These are phyloP conservation scores for Auriscalpium orientale DNA, from an alignment of 768 basidiomycete genomes.

Conservation along the genomic window DNA sequence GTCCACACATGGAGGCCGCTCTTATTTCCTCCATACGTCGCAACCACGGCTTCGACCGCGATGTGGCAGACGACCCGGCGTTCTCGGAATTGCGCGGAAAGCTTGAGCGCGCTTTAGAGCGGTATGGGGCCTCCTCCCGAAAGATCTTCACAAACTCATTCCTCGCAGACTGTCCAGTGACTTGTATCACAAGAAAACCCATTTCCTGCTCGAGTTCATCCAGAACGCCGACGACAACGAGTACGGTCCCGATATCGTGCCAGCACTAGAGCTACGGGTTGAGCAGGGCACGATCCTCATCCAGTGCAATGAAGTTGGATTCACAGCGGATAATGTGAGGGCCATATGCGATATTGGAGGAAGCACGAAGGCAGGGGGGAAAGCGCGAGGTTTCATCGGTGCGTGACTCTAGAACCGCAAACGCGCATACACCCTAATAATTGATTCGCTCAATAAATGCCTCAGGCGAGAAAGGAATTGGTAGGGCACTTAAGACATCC, in stretches of 20 bases:
- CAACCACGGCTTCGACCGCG: slow-evolving; percentile 5
- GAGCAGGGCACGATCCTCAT: slow-evolving; percentile 7
- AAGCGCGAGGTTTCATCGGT: slow-evolving; percentile 12
- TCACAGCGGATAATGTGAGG: slow-evolving; percentile 13
- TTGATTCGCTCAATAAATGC: not conserved
- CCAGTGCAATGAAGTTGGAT: slow-evolving; percentile 20
- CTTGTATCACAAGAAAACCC: slow-evolving; percentile 21
- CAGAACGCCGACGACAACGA: slow-evolving; percentile 24
- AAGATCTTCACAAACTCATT: not conserved
- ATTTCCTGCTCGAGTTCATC: slow-evolving; percentile 22
- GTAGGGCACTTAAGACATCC: not conserved
- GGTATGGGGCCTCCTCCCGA: slow-evolving; percentile 1
- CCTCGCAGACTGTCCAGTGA: slow-evolving; percentile 16
- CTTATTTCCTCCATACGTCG: slow-evolving; percentile 2
- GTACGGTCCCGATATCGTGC: slow-evolving; percentile 7
- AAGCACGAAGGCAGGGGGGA: slow-evolving; percentile 18
- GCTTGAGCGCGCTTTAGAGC: slow-evolving; percentile 13
- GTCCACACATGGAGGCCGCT: no score
- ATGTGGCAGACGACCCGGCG: not conserved
- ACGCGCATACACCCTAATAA: no score
- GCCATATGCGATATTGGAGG: slow-evolving; percentile 21
- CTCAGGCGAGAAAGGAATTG: slow-evolving; percentile 23
- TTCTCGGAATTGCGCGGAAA: slow-evolving; percentile 3
- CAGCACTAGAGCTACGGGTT: slow-evolving; percentile 11
- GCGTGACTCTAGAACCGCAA: not conserved